phyloP scores from a whole-genome alignment of 345 rosid species.

The Acer saccharum region DNA sequence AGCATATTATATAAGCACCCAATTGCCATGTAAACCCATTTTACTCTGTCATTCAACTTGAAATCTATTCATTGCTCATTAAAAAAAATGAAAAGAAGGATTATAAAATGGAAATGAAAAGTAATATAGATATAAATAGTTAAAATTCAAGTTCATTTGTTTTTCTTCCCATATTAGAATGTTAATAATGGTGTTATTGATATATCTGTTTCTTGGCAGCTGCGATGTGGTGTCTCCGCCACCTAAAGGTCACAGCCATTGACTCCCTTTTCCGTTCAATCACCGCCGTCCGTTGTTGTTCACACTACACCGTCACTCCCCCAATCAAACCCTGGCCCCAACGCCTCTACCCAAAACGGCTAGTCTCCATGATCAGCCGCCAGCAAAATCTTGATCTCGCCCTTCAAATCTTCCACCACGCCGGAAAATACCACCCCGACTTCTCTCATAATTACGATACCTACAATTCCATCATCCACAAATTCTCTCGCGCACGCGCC shows the following conservation, averaged over 20 bases:
- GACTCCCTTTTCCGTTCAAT: conserved; percentile 13
- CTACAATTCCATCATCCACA: conserved; percentile 70
- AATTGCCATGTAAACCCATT: too few species aligned
- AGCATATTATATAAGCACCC: too few species aligned
- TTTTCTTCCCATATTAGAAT: too few species aligned
- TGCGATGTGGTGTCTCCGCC: conserved; percentile 13
- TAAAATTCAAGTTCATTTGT: too few species aligned
- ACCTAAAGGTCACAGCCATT: background rate
- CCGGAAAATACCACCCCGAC: conserved; percentile 71
- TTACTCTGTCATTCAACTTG: too few species aligned
- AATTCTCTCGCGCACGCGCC: conserved; percentile 84
- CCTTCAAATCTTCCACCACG: conserved; percentile 81
- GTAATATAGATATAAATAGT: too few species aligned
- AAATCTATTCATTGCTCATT: too few species aligned
- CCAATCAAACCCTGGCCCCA: conserved; percentile 92
- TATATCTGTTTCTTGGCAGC: background rate
- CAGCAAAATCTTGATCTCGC: conserved; percentile 87
- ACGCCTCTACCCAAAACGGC: conserved; percentile 73
- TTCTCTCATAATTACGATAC: conserved; percentile 76
- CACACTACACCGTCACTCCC: conserved; percentile 50
- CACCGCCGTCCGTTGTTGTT: conserved; percentile 8
- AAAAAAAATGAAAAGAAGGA: too few species aligned
- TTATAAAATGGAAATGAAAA: too few species aligned
- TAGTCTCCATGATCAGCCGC: conserved; percentile 67
- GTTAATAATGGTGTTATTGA: too few species aligned